Percentiles rank a stretch among this genome's conserved stretches.
These are phyloP conservation scores for Rhododendron ovatum DNA, from an alignment of 148 eudicot genomes.

Conservation along the genomic window DNA sequence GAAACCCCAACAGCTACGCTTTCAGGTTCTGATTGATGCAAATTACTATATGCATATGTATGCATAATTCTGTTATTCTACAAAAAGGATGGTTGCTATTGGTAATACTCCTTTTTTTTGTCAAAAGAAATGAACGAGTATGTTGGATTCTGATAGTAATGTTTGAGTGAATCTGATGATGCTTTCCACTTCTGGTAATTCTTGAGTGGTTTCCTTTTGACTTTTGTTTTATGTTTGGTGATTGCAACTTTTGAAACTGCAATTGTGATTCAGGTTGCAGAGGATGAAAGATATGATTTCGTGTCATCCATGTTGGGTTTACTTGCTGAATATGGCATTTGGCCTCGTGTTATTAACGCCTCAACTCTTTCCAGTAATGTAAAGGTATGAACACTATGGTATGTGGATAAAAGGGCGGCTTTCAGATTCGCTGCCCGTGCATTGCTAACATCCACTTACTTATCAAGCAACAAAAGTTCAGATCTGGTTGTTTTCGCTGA, in stretches of 20 bases:
- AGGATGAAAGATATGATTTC: slow-evolving; percentile 75
- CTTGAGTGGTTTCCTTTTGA: background rate
- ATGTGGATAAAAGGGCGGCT: background rate
- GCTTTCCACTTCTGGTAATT: slow-evolving; percentile 3
- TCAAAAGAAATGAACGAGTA: background rate
- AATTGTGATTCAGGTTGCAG: slow-evolving; percentile 52
- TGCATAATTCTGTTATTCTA: background rate
- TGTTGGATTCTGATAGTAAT: background rate
- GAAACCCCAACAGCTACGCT: background rate
- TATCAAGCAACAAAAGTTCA: background rate
- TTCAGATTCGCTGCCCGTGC: background rate
- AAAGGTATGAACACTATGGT: slow-evolving; percentile 46
- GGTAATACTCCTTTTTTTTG: background rate
- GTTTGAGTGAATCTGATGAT: background rate
- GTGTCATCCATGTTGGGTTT: slow-evolving; percentile 65
- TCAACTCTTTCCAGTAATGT: slow-evolving; percentile 62
- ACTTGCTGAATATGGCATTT: slow-evolving; percentile 72
- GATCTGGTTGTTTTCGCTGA: background rate
- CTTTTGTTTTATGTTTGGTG: background rate
- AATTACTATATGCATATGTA: background rate
- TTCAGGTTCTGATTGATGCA: background rate
- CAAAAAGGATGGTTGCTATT: background rate
- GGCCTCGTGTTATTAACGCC: slow-evolving; percentile 75
- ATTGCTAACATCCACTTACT: background rate
- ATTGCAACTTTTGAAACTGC: background rate